phyloP scores from a whole-genome alignment of 1,139 yeast species.

The Suhomyces yuchorum region DNA sequence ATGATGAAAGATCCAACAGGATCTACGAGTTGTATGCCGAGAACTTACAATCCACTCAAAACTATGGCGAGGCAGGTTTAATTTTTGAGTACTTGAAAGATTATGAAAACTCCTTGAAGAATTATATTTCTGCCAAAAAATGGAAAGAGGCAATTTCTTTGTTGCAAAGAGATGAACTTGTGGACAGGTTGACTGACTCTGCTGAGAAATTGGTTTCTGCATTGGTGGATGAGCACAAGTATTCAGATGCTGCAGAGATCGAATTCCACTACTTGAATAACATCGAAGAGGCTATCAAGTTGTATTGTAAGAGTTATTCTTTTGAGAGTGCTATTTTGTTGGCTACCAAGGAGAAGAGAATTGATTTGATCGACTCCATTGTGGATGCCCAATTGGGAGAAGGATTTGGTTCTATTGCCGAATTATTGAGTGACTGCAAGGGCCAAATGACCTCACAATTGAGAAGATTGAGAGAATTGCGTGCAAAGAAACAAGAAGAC shows the following conservation, averaged over 20 bases:
- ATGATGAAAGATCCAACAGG: conserved; percentile 53
- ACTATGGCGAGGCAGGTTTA: conserved; percentile 73
- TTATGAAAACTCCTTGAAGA: conserved; percentile 62
- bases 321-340: conserved; percentile 78
- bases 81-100: conserved; percentile 71
- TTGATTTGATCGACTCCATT: conserved; percentile 54
- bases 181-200: conserved; percentile 39
- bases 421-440: conserved; percentile 86
- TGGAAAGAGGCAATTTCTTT: conserved; percentile 86
- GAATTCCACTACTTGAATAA: conserved; percentile 63
- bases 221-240: conserved; percentile 70
- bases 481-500: conserved; percentile 79
- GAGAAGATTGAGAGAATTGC: conserved; percentile 77
- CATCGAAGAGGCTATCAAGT: conserved; percentile 60
- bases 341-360: conserved; percentile 45
- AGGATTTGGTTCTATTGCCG: conserved; percentile 86
- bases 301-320: conserved; percentile 73
- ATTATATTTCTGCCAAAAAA: conserved; percentile 66
- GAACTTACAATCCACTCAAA: conserved; percentile 53
- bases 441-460: conserved; percentile 84
- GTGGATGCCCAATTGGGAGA: conserved; percentile 80
- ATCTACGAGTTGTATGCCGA: conserved; percentile 67
- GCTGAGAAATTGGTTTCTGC: conserved; percentile 62
- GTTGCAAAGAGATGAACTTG: conserved; percentile 43
- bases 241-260: conserved; percentile 82